These are phyloP conservation scores for Brassica hybrid DNA, from an alignment of 441 rosid genomes.

Conservation along the genomic window DNA sequence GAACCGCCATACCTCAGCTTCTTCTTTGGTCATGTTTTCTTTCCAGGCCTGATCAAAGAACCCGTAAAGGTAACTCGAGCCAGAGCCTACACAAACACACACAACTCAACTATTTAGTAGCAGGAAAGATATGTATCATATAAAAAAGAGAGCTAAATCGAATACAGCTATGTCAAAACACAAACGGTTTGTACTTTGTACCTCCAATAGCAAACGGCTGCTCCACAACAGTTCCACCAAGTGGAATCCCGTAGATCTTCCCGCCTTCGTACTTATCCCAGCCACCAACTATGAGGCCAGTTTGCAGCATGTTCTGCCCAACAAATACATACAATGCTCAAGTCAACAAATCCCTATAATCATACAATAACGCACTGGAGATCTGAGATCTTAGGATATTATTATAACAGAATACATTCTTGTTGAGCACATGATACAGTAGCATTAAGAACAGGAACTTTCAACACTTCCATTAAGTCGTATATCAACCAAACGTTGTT, in stretches of 20 bases:
- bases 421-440: neutral
- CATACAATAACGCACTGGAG: neutral
- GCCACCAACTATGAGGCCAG: slow-evolving; percentile 96
- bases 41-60: slow-evolving; percentile 98
- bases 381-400: neutral
- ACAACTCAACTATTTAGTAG: neutral
- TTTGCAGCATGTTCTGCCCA: slow-evolving; percentile 86
- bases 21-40: slow-evolving; percentile 95
- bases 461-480: neutral
- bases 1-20: slow-evolving; percentile 79
- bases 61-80: slow-evolving; percentile 93
- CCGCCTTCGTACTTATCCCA: slow-evolving; percentile 99
- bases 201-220: slow-evolving; percentile 99
- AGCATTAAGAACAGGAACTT: neutral
- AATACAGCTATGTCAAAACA: neutral
- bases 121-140: too few relatives aligned
- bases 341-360: slow-evolving; percentile 2
- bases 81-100: slow-evolving; percentile 67
- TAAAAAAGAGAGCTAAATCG: neutral
- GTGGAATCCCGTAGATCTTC: slow-evolving; percentile 91
- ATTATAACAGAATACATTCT: too few relatives aligned
- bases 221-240: slow-evolving; percentile 91
- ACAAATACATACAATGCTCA: slow-evolving; percentile 17
- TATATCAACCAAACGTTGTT: neutral
- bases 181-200: slow-evolving; percentile 43